Percentiles rank a stretch among this genome's conserved stretches.
phyloP scores from a whole-genome alignment of 768 basidiomycete species.

The Phlebiopsis flavidoalba region DNA sequence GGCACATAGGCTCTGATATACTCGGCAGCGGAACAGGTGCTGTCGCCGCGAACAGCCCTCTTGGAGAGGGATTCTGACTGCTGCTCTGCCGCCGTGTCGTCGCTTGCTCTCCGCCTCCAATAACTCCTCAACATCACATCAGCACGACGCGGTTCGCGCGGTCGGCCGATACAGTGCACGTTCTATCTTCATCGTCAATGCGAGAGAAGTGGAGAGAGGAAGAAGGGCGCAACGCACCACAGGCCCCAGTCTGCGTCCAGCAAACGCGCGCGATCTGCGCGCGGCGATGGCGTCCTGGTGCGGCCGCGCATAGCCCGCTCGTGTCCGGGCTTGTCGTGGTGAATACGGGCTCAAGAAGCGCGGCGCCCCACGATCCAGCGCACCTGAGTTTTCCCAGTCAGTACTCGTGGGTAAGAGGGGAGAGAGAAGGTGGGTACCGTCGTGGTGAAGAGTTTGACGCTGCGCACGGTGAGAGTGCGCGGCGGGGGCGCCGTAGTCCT shows the following conservation, averaged over 20 bases:
- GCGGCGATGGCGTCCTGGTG: constrained; percentile 46
- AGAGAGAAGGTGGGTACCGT: constrained; percentile 42
- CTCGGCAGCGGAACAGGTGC: too few species aligned
- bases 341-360: constrained; percentile 73
- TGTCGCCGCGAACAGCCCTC: too few species aligned
- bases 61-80: too few species aligned
- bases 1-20: too few species aligned
- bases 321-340: constrained; percentile 71
- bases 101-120: too few species aligned
- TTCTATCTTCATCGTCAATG: constrained; percentile 52
- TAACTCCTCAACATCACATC: too few species aligned
- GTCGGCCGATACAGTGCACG: constrained; percentile 85
- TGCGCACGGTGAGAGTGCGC: constrained; percentile 54
- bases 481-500: constrained; percentile 51
- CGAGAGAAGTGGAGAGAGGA: background rate
- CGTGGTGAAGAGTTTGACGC: constrained; percentile 72
- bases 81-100: too few species aligned
- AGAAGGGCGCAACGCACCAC: constrained; percentile 48
- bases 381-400: constrained; percentile 40
- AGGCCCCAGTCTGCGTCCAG: constrained; percentile 77
- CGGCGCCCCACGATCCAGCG: constrained; percentile 93
- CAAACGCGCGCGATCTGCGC: constrained; percentile 55
- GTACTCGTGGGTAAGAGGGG: background rate
- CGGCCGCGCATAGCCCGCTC: constrained; percentile 63
- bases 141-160: too few species aligned